phyloP scores from a whole-genome alignment of 768 basidiomycete species.

The Leccinum variicolor region DNA sequence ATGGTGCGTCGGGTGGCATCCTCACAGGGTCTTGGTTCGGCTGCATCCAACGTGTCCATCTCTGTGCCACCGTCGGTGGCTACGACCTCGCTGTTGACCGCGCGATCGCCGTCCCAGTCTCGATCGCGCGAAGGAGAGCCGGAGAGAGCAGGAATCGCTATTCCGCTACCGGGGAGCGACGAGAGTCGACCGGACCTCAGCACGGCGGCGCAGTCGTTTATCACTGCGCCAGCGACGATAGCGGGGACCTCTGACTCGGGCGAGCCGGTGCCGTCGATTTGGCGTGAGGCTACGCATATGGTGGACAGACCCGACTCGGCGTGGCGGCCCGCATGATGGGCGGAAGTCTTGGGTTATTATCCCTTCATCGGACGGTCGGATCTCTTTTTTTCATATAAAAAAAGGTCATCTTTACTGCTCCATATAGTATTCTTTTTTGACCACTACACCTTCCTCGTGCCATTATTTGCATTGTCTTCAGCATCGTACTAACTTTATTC shows the following conservation, averaged over 20 bases:
- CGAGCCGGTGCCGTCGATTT: conserved; percentile 45
- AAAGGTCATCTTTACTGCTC: neutral
- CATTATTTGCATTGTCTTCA: conserved; percentile 6
- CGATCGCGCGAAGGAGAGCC: conserved; percentile 9
- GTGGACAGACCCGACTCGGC: conserved; percentile 36
- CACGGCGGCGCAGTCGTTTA: conserved; percentile 65
- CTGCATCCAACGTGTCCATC: conserved; percentile 19
- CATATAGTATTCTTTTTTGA: neutral
- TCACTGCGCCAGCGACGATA: conserved; percentile 61
- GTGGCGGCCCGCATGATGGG: conserved; percentile 39
- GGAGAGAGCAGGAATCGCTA: conserved; percentile 25
- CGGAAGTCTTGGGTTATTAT: conserved; percentile 11
- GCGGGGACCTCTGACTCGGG: conserved; percentile 54
- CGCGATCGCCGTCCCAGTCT: neutral
- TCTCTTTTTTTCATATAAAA: neutral
- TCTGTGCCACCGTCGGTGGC: conserved; percentile 22
- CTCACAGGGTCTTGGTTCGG: conserved; percentile 15
- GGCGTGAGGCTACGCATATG: conserved; percentile 45
- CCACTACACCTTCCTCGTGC: neutral
- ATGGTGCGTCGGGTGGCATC: conserved; percentile 14
- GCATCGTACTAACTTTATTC: conserved; percentile 21
- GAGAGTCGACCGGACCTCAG: conserved; percentile 60
- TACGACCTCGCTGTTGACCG: conserved; percentile 23
- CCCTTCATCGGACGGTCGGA: conserved; percentile 10
- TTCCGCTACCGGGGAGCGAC: conserved; percentile 21